phyloP scores from a whole-genome alignment of 176 grass and related monocot genomes.

The Cenchrus americanus region DNA sequence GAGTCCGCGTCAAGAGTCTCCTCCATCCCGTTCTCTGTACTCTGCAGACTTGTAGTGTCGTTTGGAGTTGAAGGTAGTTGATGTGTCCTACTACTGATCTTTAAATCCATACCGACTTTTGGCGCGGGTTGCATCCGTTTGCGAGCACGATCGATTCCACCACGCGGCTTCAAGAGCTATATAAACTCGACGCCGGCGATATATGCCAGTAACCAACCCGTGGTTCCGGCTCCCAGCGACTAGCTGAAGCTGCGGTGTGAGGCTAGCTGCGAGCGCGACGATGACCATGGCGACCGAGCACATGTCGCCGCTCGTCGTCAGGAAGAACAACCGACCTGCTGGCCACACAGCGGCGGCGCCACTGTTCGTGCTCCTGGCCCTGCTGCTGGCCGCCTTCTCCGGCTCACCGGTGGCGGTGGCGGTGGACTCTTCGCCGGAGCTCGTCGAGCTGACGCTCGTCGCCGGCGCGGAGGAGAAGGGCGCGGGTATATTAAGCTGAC shows the following conservation, averaged over 20 bases:
- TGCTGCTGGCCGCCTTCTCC: background rate
- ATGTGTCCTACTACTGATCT: no score
- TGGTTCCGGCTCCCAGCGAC: background rate
- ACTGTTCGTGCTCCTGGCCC: background rate
- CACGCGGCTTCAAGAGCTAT: background rate
- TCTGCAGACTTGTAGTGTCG: no score
- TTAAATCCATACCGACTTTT: no score
- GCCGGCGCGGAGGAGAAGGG: conserved; percentile 6
- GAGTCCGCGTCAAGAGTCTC: no score
- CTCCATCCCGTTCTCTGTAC: no score
- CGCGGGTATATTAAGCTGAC: background rate
- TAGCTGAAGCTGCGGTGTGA: background rate
- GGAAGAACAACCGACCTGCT: background rate
- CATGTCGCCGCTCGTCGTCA: background rate
- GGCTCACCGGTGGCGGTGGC: background rate
- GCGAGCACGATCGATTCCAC: background rate
- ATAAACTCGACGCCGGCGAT: no score
- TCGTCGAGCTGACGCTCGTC: conserved; percentile 56
- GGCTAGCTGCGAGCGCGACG: background rate
- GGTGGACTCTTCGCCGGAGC: background rate
- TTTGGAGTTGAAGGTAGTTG: no score
- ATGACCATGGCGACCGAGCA: background rate
- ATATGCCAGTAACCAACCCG: no score
- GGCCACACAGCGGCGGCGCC: background rate
- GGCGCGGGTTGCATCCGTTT: background rate